Evolutionary conservation across 331 rosid genomes (phyloP).

Genomic region (Pyrus hybrid): DNA sequence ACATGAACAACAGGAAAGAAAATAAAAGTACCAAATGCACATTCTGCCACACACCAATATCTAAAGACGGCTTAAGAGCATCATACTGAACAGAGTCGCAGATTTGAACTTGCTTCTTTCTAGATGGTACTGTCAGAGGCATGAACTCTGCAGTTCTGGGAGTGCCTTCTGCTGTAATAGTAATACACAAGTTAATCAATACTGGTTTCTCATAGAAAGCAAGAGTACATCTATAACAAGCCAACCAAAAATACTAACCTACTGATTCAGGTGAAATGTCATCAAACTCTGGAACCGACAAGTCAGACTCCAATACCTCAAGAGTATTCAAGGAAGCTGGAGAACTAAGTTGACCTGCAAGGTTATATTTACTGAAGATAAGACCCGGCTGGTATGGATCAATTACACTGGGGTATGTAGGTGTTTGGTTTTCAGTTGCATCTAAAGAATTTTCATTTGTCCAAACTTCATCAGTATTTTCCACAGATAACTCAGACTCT

Average conservation of each 20-base stretch:
- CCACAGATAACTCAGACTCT: constrained; percentile 9
- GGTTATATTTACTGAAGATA: constrained; percentile 3
- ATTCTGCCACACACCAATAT: constrained; percentile 5
- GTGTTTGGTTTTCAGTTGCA: not conserved
- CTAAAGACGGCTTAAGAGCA: constrained; percentile 9
- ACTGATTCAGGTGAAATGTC: constrained; percentile 25
- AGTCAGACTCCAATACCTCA: constrained; percentile 16
- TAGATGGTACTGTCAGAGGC: constrained; percentile 17
- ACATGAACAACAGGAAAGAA: not conserved
- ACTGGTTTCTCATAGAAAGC: not conserved
- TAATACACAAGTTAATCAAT: constrained; percentile 14
- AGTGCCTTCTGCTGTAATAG: constrained; percentile 16
- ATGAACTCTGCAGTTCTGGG: constrained; percentile 11
- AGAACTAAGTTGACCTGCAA: constrained; percentile 18
- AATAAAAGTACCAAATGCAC: not conserved
- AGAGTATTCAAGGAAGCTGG: constrained; percentile 10
- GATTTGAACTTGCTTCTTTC: constrained; percentile 13
- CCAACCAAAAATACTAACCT: constrained; percentile 40
- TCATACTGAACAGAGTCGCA: constrained; percentile 17
- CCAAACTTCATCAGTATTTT: constrained; percentile 21
- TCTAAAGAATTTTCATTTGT: constrained; percentile 15
- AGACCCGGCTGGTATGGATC: constrained; percentile 14
- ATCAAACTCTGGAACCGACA: constrained; percentile 12
- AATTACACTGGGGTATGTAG: not conserved
- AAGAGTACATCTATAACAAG: not conserved